Base-by-base conservation (phyloP, 2,329 filamentous ascomycete genomes). In the Monascus ruber region DNA sequence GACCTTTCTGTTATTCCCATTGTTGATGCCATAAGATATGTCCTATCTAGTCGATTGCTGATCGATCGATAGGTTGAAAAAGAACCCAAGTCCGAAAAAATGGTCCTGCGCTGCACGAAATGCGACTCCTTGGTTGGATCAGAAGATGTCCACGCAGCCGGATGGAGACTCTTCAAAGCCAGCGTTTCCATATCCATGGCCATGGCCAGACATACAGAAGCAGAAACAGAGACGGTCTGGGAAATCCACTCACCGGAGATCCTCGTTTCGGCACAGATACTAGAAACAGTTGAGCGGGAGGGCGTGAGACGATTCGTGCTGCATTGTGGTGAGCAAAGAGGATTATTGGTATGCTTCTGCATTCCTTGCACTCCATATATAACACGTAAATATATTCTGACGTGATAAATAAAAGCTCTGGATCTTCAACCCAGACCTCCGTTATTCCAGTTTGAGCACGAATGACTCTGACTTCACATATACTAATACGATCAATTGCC, bases 361-460 rank as follows among this genome's bases (percentile, higher is more conserved):
- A 35, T 36, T 5, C 31, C 26, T 27, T 31, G 7, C 26, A 24
- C 3, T 17, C 17, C 17, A 17, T 17, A 17, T 17, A 17, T 17
- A 17, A 17, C 17, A 17, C 17, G 17, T 17, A 17, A 3, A 17
- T 17, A 17, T 17, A 17, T 17, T 17, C 17, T 17, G 3, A 17
- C 17, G 3, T 17, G 17, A 17, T 17, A 17, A 17, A 17, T 17
- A 17, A 6, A 34, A 73, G 56, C 46, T 78, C 26, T 79, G 76
- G 76, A 63, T 76, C 39, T 79, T 80, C 56, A 76, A 76, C 5
- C 73, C 74, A 0, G 70, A 77, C 42, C 63, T 79, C 32, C 66
- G 66, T 37, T 73, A 77, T 45, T 76, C 76, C 1, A 71, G 65
- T 6, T 69, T 68, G 6, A 51, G 47, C 33, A n/a, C 46, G 6